Evolutionary conservation across 202 grass and related monocot genomes (phyloP), one percentile per base, ranked within the genome.

Genomic region (Zizania palustris): DNA sequence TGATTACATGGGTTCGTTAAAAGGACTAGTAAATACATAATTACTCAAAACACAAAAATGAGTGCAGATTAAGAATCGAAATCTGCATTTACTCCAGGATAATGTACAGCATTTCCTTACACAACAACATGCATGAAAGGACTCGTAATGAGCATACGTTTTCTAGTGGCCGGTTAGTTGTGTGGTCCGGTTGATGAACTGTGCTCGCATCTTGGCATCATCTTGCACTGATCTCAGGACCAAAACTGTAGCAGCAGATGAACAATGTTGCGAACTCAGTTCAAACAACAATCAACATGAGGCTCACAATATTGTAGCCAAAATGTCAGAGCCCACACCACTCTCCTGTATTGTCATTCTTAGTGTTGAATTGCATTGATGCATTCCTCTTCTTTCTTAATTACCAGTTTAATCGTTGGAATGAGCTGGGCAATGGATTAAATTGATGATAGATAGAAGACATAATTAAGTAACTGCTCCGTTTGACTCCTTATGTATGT

Each of bases 161-260:
- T 15, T 45, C 45, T 20, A 36, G n/a, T 36, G 39, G 12, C n/a
- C n/a, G n/a, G n/a, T n/a, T n/a, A n/a, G n/a, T 22, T 65, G 13
- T 33, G 16, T 64, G n/a, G 8, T 38, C 60, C 38, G 21, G 19
- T 7, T 39, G 41, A 59, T 39, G 41, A 59, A 12, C 61, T 59
- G 40, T 49, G 62, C 40, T 41, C 13, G 2, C n/a, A 49, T 57
- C 48, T 19, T 59, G 67, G 60, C 59, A 28, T 72, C 50, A 49
- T 66, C 40, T 38, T 84, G 38, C 44, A 60, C 82, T 19, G 13
- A 67, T 67, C 75, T 35, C 7, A 60, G 42, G 50, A 42, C 6
- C 13, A 60, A 73, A 20, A 42, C 13, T 72, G 20, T 22, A 65
- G 18, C 22, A 78, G 6, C 38, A 84, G 6, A 85, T 67, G 6